phyloP scores from a whole-genome alignment of 306 rosid genomes.

The Vigna unguiculata region DNA sequence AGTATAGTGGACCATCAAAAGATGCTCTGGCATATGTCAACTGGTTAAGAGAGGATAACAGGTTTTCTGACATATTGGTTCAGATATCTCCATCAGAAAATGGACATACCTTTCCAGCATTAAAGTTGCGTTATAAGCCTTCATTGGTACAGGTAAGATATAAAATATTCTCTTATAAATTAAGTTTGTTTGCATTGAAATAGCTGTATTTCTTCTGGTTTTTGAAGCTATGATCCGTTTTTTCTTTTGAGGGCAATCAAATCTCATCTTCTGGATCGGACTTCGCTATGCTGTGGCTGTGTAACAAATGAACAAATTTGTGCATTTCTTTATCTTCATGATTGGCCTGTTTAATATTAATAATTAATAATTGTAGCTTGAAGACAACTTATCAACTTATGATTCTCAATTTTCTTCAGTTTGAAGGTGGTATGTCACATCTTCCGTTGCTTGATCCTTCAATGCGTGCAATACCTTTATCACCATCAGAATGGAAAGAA shows the following conservation, averaged over 20 bases:
- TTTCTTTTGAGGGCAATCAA: background rate
- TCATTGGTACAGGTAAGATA: slow-evolving; percentile 83
- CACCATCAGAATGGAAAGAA: slow-evolving; percentile 84
- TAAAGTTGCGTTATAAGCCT: slow-evolving; percentile 92
- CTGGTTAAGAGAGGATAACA: slow-evolving; percentile 80
- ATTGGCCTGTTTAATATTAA: slow-evolving; percentile 21
- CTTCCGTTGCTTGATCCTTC: slow-evolving; percentile 89
- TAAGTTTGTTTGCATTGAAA: background rate
- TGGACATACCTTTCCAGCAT: slow-evolving; percentile 87
- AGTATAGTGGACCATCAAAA: slow-evolving; percentile 93
- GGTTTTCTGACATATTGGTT: slow-evolving; percentile 74
- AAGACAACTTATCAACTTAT: slow-evolving; percentile 30
- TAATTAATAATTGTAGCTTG: slow-evolving; percentile 26
- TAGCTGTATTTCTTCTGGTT: background rate
- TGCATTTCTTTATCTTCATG: slow-evolving; percentile 17
- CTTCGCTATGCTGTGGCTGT: slow-evolving; percentile 35
- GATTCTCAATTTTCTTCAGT: slow-evolving; percentile 55
- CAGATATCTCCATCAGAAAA: slow-evolving; percentile 77
- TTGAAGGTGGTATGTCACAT: slow-evolving; percentile 74
- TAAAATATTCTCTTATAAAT: background rate
- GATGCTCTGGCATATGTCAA: slow-evolving; percentile 77
- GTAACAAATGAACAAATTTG: slow-evolving; percentile 22
- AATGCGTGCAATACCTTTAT: slow-evolving; percentile 75
- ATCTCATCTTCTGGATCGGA: slow-evolving; percentile 1
- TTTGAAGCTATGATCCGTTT: slow-evolving; percentile 10